phyloP scores from a whole-genome alignment of 129 eudicot species.

The Ambrosia artemisiifolia region DNA sequence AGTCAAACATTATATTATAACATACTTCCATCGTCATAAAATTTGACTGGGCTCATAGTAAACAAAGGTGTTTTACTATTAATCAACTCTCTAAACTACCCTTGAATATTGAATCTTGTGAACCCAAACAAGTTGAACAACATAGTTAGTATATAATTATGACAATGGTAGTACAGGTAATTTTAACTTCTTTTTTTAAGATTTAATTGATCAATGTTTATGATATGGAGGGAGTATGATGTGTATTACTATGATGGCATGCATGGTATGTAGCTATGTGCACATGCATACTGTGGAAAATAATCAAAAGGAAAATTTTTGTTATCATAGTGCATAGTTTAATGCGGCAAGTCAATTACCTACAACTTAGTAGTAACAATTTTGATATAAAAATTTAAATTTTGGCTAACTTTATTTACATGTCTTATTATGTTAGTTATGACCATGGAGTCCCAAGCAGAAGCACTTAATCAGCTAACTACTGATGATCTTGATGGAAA shows the following conservation, averaged over 20 bases:
- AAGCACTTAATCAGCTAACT: slow-evolving; percentile 75
- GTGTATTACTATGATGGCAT: too few relatives aligned
- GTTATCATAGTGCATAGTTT: too few relatives aligned
- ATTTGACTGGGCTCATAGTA: background rate
- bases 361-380: background rate
- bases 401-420: slow-evolving; percentile 4
- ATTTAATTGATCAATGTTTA: too few relatives aligned
- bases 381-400: background rate
- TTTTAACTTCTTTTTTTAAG: background rate
- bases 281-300: too few relatives aligned
- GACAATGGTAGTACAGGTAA: background rate
- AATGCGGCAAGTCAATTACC: background rate
- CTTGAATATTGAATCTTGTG: background rate
- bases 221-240: too few relatives aligned
- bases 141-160: background rate
- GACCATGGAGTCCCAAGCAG: slow-evolving; percentile 97
- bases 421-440: slow-evolving; percentile 45
- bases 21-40: background rate
- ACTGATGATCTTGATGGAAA: slow-evolving; percentile 93
- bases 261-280: too few relatives aligned
- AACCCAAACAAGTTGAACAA: background rate
- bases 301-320: too few relatives aligned
- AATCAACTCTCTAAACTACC: background rate
- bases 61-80: background rate
- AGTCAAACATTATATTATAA: background rate